A percentile compares a stretch with the other conserved stretches of the same genome.
Conservation (phyloP, 441 rosid genomes). For the Arabidopsis lyrata region DNA sequence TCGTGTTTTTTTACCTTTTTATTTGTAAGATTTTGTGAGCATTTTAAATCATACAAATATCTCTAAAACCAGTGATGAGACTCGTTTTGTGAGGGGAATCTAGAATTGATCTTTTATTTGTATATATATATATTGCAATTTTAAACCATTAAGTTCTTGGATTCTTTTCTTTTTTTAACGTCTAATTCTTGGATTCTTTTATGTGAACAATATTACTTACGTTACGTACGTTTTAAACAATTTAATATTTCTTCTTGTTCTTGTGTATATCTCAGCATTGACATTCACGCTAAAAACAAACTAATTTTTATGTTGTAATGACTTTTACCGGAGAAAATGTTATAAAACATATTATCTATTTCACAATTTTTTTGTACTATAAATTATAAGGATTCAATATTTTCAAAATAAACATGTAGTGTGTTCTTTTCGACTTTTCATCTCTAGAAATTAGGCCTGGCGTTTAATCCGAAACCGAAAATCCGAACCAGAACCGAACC, state of each 20-base stretch:
- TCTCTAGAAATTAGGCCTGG: not conserved
- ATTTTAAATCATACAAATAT: constrained; percentile 1
- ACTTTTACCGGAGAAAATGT: not conserved
- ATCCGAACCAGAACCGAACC: too few species aligned
- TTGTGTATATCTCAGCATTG: not conserved
- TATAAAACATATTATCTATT: not conserved
- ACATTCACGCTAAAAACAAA: not conserved
- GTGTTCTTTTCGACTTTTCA: not conserved
- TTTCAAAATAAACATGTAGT: not conserved
- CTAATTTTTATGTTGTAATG: not conserved
- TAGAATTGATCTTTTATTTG: not conserved
- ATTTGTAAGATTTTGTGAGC: not conserved
- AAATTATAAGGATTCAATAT: not conserved
- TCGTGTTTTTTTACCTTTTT: not conserved
- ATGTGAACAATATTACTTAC: not conserved
- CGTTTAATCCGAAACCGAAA: too few species aligned
- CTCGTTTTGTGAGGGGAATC: constrained; percentile 3
- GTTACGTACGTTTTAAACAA: not conserved
- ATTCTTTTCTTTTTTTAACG: not conserved
- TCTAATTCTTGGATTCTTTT: not conserved
- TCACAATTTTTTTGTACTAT: not conserved
- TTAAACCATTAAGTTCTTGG: not conserved
- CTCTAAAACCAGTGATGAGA: not conserved
- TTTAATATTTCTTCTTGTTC: not conserved
- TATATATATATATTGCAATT: not conserved